These are phyloP conservation scores for Albatrellus ellisii DNA, from an alignment of 768 basidiomycete species.

Conservation along the genomic window DNA sequence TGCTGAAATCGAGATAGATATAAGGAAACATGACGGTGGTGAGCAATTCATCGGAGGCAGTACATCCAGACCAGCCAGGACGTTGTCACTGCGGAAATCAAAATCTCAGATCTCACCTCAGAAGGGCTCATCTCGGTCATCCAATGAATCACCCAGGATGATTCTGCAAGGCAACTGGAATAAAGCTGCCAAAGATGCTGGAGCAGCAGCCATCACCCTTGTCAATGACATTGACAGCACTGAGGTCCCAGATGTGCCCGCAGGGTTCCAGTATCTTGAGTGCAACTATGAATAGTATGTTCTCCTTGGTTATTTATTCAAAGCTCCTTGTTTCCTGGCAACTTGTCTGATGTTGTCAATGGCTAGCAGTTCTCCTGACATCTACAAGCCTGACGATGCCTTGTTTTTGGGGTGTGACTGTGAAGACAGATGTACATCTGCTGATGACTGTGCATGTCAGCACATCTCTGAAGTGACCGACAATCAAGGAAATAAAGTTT, in stretches of 20 bases:
- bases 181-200: neutral
- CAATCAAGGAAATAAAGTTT: conserved; percentile 16
- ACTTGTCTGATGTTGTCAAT: neutral
- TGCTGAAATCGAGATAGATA: neutral
- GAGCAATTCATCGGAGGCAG: too few relatives aligned
- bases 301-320: neutral
- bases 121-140: neutral
- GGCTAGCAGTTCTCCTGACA: neutral
- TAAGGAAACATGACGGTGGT: too few relatives aligned
- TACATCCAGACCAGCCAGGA: too few relatives aligned
- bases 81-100: neutral
- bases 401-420: conserved; percentile 35
- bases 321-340: neutral
- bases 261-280: neutral
- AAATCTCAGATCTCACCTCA: neutral
- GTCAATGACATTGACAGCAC: neutral
- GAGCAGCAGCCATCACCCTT: neutral
- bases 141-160: neutral
- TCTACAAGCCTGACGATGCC: conserved; percentile 13
- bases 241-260: neutral
- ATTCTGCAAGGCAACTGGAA: neutral
- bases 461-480: conserved; percentile 27
- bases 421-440: conserved; percentile 18
- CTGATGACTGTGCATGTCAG: conserved; percentile 35
- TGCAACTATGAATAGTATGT: neutral